These are phyloP conservation scores for Phaeomoniella chlamydospora DNA, from an alignment of 2,329 filamentous ascomycete genomes.

Conservation along the genomic window DNA sequence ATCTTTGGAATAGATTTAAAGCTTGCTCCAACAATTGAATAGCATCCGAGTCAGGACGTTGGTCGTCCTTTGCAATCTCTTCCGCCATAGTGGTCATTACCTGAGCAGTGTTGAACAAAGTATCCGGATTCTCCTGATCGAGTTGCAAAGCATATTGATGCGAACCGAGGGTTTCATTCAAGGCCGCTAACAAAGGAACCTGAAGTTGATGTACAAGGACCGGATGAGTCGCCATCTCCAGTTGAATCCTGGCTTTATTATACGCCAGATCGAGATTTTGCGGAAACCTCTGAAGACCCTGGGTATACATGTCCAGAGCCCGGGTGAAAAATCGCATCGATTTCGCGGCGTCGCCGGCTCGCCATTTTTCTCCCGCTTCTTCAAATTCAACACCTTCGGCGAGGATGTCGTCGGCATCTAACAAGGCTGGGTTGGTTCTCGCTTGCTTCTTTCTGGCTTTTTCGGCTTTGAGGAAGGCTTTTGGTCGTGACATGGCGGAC, in stretches of 20 bases:
- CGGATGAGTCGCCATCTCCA: conserved; percentile 54
- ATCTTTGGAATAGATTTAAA: conserved; percentile 43
- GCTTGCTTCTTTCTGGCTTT: conserved; percentile 11
- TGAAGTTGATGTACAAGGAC: conserved; percentile 46
- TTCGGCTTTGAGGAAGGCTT: conserved; percentile 11
- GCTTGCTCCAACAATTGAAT: conserved; percentile 44
- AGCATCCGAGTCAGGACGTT: conserved; percentile 29
- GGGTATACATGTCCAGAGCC: conserved; percentile 52
- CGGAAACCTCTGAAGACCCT: conserved; percentile 46
- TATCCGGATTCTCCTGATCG: conserved; percentile 49
- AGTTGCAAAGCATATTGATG: conserved; percentile 48
- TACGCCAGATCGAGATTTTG: conserved; percentile 56
- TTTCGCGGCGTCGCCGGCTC: conserved; percentile 55
- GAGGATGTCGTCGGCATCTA: conserved; percentile 54
- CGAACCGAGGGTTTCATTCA: conserved; percentile 47
- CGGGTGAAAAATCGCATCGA: conserved; percentile 42
- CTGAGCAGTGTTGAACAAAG: conserved; percentile 58
- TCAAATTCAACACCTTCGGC: conserved; percentile 56
- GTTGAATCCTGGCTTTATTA: conserved; percentile 57
- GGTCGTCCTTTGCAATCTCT: conserved; percentile 37
- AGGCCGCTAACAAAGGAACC: conserved; percentile 34
- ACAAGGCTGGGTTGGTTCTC: conserved; percentile 22
- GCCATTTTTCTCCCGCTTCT: conserved; percentile 61
- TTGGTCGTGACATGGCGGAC: conserved; percentile 12
- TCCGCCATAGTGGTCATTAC: conserved; percentile 54